Base-by-base conservation (phyloP, 208 protist species). In the Leishmania tarentolae region DNA sequence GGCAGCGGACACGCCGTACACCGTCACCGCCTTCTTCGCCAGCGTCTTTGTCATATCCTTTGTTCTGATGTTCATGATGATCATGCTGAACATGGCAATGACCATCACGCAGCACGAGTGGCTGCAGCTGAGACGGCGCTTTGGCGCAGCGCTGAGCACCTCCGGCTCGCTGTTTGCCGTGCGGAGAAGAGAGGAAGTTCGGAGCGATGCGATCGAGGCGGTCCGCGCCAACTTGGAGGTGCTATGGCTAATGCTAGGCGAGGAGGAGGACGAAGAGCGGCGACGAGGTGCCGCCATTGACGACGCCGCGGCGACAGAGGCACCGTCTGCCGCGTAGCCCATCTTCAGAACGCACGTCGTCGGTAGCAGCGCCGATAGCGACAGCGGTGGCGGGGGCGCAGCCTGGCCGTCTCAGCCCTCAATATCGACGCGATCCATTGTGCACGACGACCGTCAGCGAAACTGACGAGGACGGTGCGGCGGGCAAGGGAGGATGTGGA, bases 61-160 rank as follows among this genome's bases (percentile, higher is more conserved):
- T 76, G 79, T 89, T 17, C 57, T 91, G 24, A 72, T 91, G 9
- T 89, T 91, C 65, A 91, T 92, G 79, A 88, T 86, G 79, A 90
- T 86, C n/a, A 88, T 93, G 81, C 80, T 92, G 76, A 92, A 92
- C 83, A 81, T 92, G 31, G 86, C 88, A 1, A 89, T 91, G 81
- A 80, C 88, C 46, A 94, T 94, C 71, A 92, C 84, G 19, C 86
- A 91, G 61, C 79, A 91, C 68, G 85, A 90, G 78, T 94, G 87
- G 86, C 83, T 83, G 53, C 77, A 78, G 47, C 80, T 92, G 80
- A 87, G 87, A 42, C 79, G 87, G 21, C 83, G 84, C 37, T 92
- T 91, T 42, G 88, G 86, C 31, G 80, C 85, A 0, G 87, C 85
- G 31, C 74, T 92, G 4, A 90, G 82, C 81, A 89, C 70, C 31